Conservation (phyloP, 208 protist species). For the Trypanosoma grayi region DNA sequence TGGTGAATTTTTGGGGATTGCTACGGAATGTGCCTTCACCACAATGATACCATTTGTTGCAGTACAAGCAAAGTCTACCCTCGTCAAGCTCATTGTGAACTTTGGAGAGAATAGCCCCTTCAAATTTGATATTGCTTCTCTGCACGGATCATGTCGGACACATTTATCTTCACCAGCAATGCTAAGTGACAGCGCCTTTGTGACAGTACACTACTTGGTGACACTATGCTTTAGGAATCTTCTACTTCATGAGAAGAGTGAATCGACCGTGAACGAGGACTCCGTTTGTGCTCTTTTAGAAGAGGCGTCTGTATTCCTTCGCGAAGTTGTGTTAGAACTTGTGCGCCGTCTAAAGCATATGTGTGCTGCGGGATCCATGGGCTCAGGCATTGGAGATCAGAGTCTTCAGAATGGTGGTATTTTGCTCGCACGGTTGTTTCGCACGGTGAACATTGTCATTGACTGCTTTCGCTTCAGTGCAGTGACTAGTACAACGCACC, state of each 20-base stretch:
- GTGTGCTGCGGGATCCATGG: background rate
- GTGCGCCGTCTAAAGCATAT: conserved; percentile 23
- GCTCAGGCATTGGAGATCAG: background rate
- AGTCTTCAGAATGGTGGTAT: conserved; percentile 6
- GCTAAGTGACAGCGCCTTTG: conserved; percentile 63
- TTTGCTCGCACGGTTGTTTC: conserved; percentile 66
- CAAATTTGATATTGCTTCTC: conserved; percentile 69
- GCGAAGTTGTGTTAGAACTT: conserved; percentile 35
- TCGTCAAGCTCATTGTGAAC: conserved; percentile 86
- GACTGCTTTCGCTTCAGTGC: conserved; percentile 81
- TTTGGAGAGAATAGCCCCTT: conserved; percentile 83
- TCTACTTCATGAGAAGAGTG: conserved; percentile 17
- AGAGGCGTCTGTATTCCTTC: conserved; percentile 62
- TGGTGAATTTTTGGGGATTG: conserved; percentile 82
- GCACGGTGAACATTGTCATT: conserved; percentile 58
- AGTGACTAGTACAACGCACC: conserved; percentile 61
- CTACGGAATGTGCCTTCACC: conserved; percentile 41
- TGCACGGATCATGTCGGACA: conserved; percentile 69
- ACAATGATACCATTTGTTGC: conserved; percentile 68
- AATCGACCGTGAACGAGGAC: conserved; percentile 39
- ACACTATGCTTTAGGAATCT: conserved; percentile 70
- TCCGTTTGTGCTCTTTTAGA: conserved; percentile 69
- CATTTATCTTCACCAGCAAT: conserved; percentile 45
- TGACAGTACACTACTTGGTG: conserved; percentile 74
- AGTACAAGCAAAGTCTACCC: conserved; percentile 39